Conservation (phyloP, 768 basidiomycete species). For the Lactarius sanguifluus region DNA sequence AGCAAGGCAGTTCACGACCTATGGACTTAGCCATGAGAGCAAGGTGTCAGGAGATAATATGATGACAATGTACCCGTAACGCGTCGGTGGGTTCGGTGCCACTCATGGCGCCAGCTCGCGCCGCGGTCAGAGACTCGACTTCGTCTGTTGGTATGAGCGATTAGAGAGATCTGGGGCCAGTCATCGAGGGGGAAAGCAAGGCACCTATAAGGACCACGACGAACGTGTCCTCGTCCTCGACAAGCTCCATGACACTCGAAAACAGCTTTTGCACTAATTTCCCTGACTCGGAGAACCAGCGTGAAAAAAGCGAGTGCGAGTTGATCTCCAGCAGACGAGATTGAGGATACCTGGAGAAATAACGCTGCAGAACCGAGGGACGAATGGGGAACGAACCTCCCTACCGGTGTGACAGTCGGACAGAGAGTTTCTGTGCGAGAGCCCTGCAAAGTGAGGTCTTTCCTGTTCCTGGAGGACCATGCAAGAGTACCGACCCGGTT, state of each 20-base stretch:
- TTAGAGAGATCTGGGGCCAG: slow-evolving; percentile 5
- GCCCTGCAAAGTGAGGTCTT: slow-evolving; percentile 96
- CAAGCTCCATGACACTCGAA: slow-evolving; percentile 82
- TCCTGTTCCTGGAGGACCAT: slow-evolving; percentile 97
- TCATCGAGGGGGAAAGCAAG: slow-evolving; percentile 8
- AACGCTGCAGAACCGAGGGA: background rate
- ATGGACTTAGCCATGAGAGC: slow-evolving; percentile 3
- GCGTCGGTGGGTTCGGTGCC: slow-evolving; percentile 97
- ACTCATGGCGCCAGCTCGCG: slow-evolving; percentile 90
- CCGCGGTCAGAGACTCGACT: slow-evolving; percentile 94
- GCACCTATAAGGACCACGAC: slow-evolving; percentile 92
- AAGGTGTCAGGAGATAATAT: background rate
- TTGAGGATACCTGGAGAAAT: slow-evolving; percentile 66
- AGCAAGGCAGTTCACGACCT: slow-evolving; percentile 98
- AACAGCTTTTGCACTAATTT: slow-evolving; percentile 96
- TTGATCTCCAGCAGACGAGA: slow-evolving; percentile 95
- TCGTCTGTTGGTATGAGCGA: slow-evolving; percentile 59
- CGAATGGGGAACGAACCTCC: slow-evolving; percentile 28
- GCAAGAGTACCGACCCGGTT: slow-evolving; percentile 92
- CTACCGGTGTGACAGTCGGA: slow-evolving; percentile 82
- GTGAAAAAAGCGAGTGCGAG: slow-evolving; percentile 95
- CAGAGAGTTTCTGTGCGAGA: slow-evolving; percentile 91
- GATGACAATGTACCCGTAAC: slow-evolving; percentile 57
- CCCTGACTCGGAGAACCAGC: slow-evolving; percentile 99
- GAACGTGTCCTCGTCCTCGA: slow-evolving; percentile 89